phyloP scores from a whole-genome alignment of 73 alveolate species.

The Tetrahymena thermophila region DNA sequence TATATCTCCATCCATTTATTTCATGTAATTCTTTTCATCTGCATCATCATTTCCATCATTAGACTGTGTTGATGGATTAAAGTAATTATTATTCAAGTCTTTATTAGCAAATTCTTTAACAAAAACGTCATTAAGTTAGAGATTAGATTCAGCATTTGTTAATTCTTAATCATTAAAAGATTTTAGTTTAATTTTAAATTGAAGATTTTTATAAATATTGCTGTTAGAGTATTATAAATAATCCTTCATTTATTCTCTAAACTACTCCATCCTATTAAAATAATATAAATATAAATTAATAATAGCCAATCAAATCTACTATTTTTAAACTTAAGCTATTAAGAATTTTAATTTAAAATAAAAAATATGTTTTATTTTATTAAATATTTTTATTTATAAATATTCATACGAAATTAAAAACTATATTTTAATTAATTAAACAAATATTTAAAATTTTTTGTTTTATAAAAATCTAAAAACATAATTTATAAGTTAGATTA shows the following conservation, averaged over 20 bases:
- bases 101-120: background rate
- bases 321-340: no score
- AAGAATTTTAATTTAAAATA: no score
- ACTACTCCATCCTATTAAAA: background rate
- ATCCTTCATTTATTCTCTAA: background rate
- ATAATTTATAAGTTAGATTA: no score
- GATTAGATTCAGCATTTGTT: background rate
- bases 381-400: no score
- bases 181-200: background rate
- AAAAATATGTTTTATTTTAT: no score
- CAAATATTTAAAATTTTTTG: no score
- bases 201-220: background rate
- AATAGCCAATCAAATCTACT: no score
- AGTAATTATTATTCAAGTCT: background rate
- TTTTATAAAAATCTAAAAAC: no score
- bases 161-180: background rate
- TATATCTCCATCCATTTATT: background rate
- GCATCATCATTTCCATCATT: background rate
- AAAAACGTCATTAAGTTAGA: background rate
- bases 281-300: no score
- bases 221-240: background rate
- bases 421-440: no score
- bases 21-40: background rate
- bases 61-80: background rate
- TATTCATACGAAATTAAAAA: no score